Base-by-base conservation (phyloP, 73 alveolate species). In the Blepharisma stoltei region DNA sequence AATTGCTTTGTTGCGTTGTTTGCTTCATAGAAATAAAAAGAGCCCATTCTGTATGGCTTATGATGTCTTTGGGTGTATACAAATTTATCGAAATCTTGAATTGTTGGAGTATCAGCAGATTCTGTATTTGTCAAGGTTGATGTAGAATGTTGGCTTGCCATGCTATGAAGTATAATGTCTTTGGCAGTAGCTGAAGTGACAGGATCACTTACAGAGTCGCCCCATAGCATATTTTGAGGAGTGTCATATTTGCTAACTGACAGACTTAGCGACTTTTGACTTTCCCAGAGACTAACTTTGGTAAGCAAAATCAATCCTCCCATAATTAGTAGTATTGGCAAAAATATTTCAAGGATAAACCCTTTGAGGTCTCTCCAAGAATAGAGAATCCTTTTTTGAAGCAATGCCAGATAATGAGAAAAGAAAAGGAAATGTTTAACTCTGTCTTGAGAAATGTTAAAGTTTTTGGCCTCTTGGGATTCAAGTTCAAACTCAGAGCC, bases 291-390 rank as follows among this genome's bases (percentile, higher is more conserved):
- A 21, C 68, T 48, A 6, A 55, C 37, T 6, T 54, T 11, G 6
- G 87, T 77, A 14, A 85, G 32, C 45, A 86, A 54, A 55, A 68
- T 78, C 6, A 91, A 71, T 32, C 97, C 97, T 27, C 67, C 71
- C 38, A 89, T 50, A 6, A 91, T 85, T 7, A 91, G 41, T 6
- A 89, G 9, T 4, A 89, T 76, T 7, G 97, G 97, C 20, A 89
- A 71, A 54, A 85, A 48, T 4, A 91, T 73, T 71, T 91, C 97
- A 18, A 89, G 54, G 44, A 89, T 14, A 8, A 86, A 68, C n/a
- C 94, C 89, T 55, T 82, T 89, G 8, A 43, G 20, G 55, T 91
- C 93, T 67, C 96, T 88, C 67, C 54, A 54, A 23, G 82, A 71
- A 6, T 84, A 53, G 7, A 78, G 67, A 6, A 81, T 23, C 82